These are phyloP conservation scores for Eucalyptus polyanthemos DNA, from an alignment of 345 rosid species.

Conservation along the genomic window DNA sequence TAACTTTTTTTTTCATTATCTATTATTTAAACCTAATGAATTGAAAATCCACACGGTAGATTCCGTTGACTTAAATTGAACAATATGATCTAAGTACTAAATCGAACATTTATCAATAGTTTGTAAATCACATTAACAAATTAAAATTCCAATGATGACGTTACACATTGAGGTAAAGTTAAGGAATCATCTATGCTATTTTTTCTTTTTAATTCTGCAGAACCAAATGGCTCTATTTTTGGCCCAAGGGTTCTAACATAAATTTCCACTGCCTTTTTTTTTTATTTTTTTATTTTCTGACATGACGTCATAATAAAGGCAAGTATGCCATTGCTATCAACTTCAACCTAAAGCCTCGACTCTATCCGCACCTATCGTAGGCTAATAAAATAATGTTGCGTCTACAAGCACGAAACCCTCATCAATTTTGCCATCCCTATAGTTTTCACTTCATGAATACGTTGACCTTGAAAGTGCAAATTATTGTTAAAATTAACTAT, in stretches of 20 bases:
- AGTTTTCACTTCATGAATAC: neutral
- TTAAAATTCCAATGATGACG: rapidly evolving
- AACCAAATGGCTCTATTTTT: too few relatives aligned
- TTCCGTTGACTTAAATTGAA: neutral
- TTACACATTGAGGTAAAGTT: too few relatives aligned
- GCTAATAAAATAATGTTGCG: neutral
- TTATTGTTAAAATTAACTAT: neutral
- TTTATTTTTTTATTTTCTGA: neutral
- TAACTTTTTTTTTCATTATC: neutral
- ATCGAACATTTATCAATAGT: too few relatives aligned
- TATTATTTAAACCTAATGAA: neutral
- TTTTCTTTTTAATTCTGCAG: too few relatives aligned
- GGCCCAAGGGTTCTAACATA: neutral
- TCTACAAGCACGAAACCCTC: neutral
- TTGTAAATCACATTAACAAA: rapidly evolving
- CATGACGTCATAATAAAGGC: neutral
- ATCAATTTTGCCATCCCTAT: neutral
- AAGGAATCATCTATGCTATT: too few relatives aligned
- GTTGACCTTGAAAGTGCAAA: neutral
- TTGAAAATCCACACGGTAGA: neutral
- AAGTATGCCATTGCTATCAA: neutral
- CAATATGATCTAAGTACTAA: too few relatives aligned
- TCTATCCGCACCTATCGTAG: neutral
- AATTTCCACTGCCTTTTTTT: neutral
- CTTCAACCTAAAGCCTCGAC: neutral